Evolutionary conservation across 768 basidiomycete species (phyloP).

Genomic region (Rhizopogon sp.): DNA sequence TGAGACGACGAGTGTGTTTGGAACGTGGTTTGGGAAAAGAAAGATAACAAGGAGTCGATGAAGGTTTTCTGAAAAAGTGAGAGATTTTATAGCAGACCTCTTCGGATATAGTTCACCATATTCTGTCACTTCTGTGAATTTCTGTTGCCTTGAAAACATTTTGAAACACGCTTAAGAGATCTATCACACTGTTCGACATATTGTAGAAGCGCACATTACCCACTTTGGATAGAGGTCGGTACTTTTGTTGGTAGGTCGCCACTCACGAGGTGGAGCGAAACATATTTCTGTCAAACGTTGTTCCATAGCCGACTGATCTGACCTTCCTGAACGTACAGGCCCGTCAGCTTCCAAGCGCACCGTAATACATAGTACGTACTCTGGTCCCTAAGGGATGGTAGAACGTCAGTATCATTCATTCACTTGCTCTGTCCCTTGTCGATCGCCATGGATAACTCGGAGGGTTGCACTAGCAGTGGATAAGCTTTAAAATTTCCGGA

Average conservation of each 20-base stretch:
- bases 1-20: conserved; percentile 15
- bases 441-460: not conserved
- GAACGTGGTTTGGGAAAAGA: conserved; percentile 2
- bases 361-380: not conserved
- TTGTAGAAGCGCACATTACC: conserved; percentile 3
- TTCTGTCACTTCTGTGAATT: not conserved
- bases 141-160: not conserved
- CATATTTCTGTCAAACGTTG: not conserved
- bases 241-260: not conserved
- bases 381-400: not conserved
- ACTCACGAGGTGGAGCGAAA: conserved; percentile 13
- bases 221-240: conserved; percentile 3
- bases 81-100: conserved; percentile 13
- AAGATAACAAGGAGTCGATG: conserved; percentile 16
- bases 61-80: not conserved
- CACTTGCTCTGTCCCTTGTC: not conserved
- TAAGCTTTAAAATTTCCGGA: not conserved
- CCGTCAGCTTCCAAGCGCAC: not conserved
- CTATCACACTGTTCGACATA: not conserved
- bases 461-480: not conserved
- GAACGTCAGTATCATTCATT: not conserved
- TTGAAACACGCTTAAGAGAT: not conserved
- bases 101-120: not conserved
- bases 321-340: not conserved
- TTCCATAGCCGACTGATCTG: not conserved